Conservation (phyloP, 2,329 filamentous ascomycete genomes). For the Colletotrichum theobromicola region DNA sequence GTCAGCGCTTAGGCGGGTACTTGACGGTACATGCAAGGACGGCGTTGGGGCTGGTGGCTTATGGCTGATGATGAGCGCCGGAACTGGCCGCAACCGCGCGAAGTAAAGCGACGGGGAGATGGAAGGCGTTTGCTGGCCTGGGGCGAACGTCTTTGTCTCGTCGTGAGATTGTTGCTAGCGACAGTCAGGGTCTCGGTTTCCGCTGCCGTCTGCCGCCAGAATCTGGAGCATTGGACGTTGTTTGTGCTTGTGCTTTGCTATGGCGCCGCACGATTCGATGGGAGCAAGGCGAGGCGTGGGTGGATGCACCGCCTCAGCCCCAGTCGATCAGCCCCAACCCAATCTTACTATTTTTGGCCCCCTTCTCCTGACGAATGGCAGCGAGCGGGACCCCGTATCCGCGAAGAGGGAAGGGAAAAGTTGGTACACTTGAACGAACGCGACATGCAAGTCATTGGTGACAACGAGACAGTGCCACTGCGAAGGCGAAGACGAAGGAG, state of each 20-base stretch:
- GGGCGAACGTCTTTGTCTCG: background rate
- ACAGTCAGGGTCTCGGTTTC: background rate
- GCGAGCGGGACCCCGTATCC: background rate
- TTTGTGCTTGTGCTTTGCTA: background rate
- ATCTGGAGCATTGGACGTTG: background rate
- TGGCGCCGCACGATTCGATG: background rate
- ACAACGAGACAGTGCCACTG: background rate
- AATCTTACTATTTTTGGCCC: constrained; percentile 25
- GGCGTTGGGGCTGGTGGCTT: constrained; percentile 1
- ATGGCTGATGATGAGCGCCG: background rate
- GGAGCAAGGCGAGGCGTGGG: background rate
- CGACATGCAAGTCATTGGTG: background rate
- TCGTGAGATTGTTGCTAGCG: background rate
- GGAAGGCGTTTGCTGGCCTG: background rate
- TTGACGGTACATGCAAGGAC: background rate
- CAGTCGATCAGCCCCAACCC: constrained; percentile 22
- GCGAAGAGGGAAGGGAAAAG: background rate
- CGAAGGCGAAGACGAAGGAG: background rate
- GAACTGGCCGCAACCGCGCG: constrained; percentile 12
- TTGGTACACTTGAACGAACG: background rate
- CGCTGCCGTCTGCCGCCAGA: background rate
- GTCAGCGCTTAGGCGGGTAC: background rate
- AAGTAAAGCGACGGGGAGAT: background rate
- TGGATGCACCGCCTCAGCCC: constrained; percentile 21
- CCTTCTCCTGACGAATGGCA: constrained; percentile 2